Evolutionary conservation across 768 basidiomycete species (phyloP), one percentile per base, ranked within the genome.

Genomic region (Lyophyllum atratum): DNA sequence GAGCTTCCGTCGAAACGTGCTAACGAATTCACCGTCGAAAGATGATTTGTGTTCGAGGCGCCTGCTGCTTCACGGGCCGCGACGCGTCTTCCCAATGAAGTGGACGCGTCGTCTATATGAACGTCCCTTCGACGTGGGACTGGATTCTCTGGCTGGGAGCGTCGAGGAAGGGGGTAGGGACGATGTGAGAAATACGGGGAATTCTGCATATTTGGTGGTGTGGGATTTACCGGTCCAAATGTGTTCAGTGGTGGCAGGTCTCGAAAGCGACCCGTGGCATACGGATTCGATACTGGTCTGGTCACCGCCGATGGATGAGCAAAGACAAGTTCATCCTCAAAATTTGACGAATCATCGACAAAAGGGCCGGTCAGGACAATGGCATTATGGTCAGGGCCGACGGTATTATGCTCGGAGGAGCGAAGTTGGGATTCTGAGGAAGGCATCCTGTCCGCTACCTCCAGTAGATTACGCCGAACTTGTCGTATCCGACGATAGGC

Each of bases 401-500:
- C 69, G 57, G 70, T 67, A 59, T 64, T 66, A 63, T 21, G 4
- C 10, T 49, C 56, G 17, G 37, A 46, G 34, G 51, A n/a, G 24
- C 52, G 61, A 33, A 14, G 33, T 29, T 31, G 56, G 7, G 14
- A 24, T 7, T 59, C 58, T 25, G 50, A 22, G 29, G 72, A 59
- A 58, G 73, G 66, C 19, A 71, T 46, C n/a, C 68, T 66, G n/a
- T 76, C 75, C 7, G 76, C 68, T 17, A 84, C 68, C 56, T 75
- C 74, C 49, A 78, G 69, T 33, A 86, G 74, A 59, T 74, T 82
- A 28, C 76, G 77, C 56, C 84, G 78, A 49, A 85, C 77, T 67
- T 81, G 79, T 48, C 78, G 76, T 64, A 86, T 80, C 45, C 81
- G 78, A 59, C 73, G 76, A 67, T 82, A 84, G 21, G 82, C 84